These are phyloP conservation scores for Nigrospora osmanthi DNA, from an alignment of 2,329 filamentous ascomycete genomes.

Conservation along the genomic window DNA sequence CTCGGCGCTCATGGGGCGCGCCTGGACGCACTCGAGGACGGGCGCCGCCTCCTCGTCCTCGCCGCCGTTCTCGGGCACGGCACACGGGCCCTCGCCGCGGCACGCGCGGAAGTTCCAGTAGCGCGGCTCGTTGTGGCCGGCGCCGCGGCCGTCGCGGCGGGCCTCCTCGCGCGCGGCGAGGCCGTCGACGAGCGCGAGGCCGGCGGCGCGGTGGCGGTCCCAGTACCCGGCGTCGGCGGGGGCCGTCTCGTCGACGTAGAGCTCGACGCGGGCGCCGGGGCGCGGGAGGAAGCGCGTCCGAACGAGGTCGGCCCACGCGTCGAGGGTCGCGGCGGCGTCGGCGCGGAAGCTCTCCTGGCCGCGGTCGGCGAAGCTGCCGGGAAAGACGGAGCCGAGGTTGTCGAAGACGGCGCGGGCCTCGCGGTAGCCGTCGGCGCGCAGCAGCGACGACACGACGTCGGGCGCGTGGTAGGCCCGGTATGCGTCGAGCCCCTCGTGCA, in stretches of 20 bases:
- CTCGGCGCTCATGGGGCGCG: too few species aligned
- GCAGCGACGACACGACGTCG: background rate
- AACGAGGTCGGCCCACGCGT: background rate
- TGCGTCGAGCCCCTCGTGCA: background rate
- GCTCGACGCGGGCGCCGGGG: background rate
- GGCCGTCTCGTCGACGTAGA: background rate
- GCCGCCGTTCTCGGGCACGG: too few species aligned
- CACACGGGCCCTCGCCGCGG: too few species aligned
- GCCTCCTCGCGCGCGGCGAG: background rate
- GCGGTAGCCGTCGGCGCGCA: background rate
- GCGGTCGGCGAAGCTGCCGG: background rate
- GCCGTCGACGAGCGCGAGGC: background rate
- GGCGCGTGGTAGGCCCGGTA: background rate
- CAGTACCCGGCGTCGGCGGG: background rate
- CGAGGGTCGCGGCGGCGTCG: background rate
- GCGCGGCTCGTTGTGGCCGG: background rate
- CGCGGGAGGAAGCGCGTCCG: background rate
- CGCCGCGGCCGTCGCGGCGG: background rate
- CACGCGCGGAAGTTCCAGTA: background rate
- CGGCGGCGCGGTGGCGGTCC: background rate
- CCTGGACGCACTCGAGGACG: too few species aligned
- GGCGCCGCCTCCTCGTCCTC: too few species aligned
- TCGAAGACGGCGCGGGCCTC: background rate
- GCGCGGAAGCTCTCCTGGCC: background rate
- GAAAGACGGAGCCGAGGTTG: background rate